These are phyloP conservation scores for Aspergillus coremiiformis DNA, from an alignment of 495 filamentous ascomycete genomes.

Conservation along the genomic window DNA sequence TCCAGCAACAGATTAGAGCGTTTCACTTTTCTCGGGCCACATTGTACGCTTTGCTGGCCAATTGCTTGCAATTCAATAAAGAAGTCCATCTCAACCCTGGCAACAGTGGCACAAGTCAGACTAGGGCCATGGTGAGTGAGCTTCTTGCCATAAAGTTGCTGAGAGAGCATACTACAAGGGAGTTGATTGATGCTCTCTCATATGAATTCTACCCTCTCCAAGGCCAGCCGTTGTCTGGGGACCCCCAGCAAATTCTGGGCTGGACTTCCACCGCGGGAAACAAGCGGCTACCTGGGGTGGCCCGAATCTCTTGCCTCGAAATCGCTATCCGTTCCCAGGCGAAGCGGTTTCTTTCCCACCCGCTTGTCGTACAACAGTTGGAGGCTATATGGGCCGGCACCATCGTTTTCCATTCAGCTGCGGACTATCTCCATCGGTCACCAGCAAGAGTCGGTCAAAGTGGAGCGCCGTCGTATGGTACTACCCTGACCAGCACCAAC, in stretches of 20 bases:
- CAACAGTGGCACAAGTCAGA: conserved; percentile 72
- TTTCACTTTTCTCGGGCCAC: conserved; percentile 80
- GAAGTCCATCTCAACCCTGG: conserved; percentile 74
- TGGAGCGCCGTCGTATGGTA: conserved; percentile 22
- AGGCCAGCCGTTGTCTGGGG: conserved; percentile 49
- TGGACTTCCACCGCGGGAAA: conserved; percentile 26
- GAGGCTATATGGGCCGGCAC: conserved; percentile 95
- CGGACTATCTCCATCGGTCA: conserved; percentile 69
- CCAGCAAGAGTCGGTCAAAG: conserved; percentile 19
- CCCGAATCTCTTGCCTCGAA: conserved; percentile 81
- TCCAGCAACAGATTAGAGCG: conserved; percentile 70
- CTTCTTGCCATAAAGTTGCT: conserved; percentile 85
- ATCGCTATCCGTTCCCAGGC: conserved; percentile 84
- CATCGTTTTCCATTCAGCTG: conserved; percentile 82
- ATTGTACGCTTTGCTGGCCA: conserved; percentile 83
- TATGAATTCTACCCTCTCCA: conserved; percentile 94
- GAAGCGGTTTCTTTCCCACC: conserved; percentile 84
- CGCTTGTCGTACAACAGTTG: conserved; percentile 81
- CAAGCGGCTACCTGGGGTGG: conserved; percentile 43
- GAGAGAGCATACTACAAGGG: conserved; percentile 78
- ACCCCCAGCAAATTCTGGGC: conserved; percentile 21
- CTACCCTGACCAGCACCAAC: conserved; percentile 2
- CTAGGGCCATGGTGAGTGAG: conserved; percentile 80
- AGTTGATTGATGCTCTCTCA: conserved; percentile 83
- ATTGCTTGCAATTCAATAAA: conserved; percentile 87